Percentiles rank a stretch among this genome's conserved stretches.
These are phyloP conservation scores for Hordeum marinum DNA, from an alignment of 176 grass and related monocot genomes.

Conservation along the genomic window DNA sequence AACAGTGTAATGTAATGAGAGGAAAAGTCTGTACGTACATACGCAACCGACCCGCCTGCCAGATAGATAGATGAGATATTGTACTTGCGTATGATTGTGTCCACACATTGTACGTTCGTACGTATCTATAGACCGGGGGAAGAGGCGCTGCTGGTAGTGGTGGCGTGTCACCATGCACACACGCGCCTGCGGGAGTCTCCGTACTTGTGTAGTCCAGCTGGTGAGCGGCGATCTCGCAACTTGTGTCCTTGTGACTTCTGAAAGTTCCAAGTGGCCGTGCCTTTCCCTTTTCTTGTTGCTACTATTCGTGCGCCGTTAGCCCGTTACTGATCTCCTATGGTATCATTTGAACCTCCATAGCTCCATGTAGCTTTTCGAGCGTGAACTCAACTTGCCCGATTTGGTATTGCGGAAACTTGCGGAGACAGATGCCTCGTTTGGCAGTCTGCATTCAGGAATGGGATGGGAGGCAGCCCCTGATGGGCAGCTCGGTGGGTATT, in stretches of 20 bases:
- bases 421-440: not conserved
- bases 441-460: not conserved
- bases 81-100: not conserved
- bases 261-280: not conserved
- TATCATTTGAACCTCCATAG: not conserved
- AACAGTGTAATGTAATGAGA: too few species aligned
- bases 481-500: not conserved
- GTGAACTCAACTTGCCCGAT: not conserved
- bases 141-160: not conserved
- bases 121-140: not conserved
- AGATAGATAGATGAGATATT: not conserved
- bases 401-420: not conserved
- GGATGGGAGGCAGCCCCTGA: too few species aligned
- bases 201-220: not conserved
- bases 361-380: not conserved
- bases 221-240: not conserved
- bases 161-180: not conserved
- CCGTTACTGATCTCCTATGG: not conserved
- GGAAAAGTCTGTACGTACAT: not conserved
- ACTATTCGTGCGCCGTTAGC: not conserved
- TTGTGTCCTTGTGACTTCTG: not conserved
- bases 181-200: not conserved
- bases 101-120: not conserved
- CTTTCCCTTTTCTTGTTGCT: not conserved
- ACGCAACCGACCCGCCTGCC: not conserved